These are phyloP conservation scores for Musa itinerans DNA, from an alignment of 176 grass and related monocot species.

Conservation along the genomic window DNA sequence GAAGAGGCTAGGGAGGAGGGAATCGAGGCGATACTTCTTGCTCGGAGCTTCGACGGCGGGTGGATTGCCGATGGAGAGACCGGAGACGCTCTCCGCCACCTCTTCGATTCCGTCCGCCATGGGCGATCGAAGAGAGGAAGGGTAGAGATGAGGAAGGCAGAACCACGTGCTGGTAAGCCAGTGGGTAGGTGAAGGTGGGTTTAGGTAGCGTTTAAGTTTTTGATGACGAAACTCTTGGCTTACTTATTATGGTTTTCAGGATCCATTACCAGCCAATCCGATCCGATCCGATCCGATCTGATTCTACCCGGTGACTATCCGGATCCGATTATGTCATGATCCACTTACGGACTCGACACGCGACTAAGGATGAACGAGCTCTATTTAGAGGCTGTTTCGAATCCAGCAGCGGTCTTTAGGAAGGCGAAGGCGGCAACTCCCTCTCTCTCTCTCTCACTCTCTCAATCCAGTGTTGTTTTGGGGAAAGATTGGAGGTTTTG, in stretches of 20 bases:
- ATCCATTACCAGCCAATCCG: neutral
- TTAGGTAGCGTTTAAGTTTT: neutral
- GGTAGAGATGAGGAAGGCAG: no score
- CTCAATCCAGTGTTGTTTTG: neutral
- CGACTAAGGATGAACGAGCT: no score
- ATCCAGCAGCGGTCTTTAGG: neutral
- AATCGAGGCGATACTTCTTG: neutral
- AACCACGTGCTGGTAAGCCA: no score
- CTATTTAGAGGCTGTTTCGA: neutral
- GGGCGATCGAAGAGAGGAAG: neutral
- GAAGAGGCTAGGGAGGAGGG: neutral
- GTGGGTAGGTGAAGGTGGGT: neutral
- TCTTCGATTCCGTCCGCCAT: neutral
- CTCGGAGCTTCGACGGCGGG: neutral
- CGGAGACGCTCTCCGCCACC: neutral
- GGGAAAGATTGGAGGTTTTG: no score
- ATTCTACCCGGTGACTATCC: neutral
- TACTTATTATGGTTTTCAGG: neutral
- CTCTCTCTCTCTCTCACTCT: neutral
- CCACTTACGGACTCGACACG: no score
- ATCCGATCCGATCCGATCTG: neutral
- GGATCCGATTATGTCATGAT: neutral
- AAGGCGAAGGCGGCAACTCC: slow-evolving; percentile 5
- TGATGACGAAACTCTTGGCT: neutral
- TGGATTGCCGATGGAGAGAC: neutral